These are phyloP conservation scores for Fusarium sp. DNA, from an alignment of 2,329 filamentous ascomycete genomes.

Conservation along the genomic window DNA sequence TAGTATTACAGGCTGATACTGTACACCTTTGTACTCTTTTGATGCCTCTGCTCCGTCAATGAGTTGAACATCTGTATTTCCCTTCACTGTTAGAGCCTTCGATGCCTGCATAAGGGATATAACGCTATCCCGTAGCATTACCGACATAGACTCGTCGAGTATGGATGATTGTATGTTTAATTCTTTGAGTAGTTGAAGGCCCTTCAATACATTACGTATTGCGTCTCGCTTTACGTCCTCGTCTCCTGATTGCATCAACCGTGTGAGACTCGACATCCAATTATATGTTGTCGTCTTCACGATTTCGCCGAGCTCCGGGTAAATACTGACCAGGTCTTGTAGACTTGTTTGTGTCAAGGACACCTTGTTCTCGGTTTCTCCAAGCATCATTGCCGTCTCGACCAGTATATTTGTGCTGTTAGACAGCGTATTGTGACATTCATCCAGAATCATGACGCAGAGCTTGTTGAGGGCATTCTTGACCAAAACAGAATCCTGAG, in stretches of 20 bases:
- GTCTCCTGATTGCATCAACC: conserved; percentile 86
- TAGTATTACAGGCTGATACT: conserved; percentile 73
- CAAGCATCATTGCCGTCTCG: conserved; percentile 83
- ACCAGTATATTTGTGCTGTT: conserved; percentile 79
- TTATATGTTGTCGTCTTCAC: conserved; percentile 80
- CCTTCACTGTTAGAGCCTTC: conserved; percentile 25
- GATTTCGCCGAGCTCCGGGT: conserved; percentile 71
- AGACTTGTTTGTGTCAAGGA: conserved; percentile 64
- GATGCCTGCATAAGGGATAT: conserved; percentile 54
- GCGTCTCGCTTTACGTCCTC: conserved; percentile 80
- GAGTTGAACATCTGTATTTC: conserved; percentile 48
- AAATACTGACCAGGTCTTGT: conserved; percentile 71
- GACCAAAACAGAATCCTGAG: conserved; percentile 77
- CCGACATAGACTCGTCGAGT: conserved; percentile 75
- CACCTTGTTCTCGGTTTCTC: conserved; percentile 60
- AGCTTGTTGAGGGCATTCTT: conserved; percentile 75
- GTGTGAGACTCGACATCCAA: conserved; percentile 85
- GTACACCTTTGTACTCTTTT: conserved; percentile 24
- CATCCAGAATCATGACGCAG: conserved; percentile 81
- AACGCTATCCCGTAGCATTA: conserved; percentile 81
- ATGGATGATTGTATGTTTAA: conserved; percentile 75
- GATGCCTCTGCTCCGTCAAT: conserved; percentile 42
- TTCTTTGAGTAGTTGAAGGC: conserved; percentile 74
- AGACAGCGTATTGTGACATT: conserved; percentile 79
- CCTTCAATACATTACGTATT: conserved; percentile 81